phyloP scores from a whole-genome alignment of 306 rosid species.

The Dryas drummondii region DNA sequence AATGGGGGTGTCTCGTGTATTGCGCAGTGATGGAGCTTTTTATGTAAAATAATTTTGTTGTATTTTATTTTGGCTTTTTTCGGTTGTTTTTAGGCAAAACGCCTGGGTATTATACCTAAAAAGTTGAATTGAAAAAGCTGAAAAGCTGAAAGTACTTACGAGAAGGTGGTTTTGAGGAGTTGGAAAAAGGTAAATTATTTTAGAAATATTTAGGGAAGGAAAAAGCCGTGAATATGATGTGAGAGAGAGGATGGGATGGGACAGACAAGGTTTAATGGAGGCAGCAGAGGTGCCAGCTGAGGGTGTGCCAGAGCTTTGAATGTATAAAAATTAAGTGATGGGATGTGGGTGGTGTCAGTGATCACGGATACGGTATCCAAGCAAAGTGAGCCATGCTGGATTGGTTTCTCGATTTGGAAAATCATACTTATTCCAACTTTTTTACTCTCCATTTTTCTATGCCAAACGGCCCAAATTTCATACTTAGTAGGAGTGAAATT shows the following conservation, averaged over 20 bases:
- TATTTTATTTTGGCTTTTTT: no score
- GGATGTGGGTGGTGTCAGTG: slow-evolving; percentile 26
- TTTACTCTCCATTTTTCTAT: no score
- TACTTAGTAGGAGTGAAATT: no score
- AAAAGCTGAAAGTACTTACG: neutral
- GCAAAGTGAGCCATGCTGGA: neutral
- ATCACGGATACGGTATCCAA: slow-evolving; percentile 37
- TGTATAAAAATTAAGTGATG: neutral
- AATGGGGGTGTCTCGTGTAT: no score
- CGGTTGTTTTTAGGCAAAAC: no score
- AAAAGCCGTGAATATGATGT: neutral
- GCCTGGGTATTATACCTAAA: no score
- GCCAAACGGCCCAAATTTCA: no score
- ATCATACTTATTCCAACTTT: no score
- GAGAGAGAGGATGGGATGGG: neutral
- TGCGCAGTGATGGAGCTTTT: no score
- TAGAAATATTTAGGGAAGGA: neutral
- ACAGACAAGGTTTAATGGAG: slow-evolving; percentile 13
- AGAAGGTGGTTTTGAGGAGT: neutral
- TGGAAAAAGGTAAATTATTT: neutral
- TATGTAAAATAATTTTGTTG: no score
- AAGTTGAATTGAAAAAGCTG: neutral
- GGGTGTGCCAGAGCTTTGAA: slow-evolving; percentile 34
- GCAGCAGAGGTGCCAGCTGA: slow-evolving; percentile 23
- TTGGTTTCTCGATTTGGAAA: neutral